Evolutionary conservation across 345 rosid species (phyloP).

Genomic region (Gynandropsis gynandra): DNA sequence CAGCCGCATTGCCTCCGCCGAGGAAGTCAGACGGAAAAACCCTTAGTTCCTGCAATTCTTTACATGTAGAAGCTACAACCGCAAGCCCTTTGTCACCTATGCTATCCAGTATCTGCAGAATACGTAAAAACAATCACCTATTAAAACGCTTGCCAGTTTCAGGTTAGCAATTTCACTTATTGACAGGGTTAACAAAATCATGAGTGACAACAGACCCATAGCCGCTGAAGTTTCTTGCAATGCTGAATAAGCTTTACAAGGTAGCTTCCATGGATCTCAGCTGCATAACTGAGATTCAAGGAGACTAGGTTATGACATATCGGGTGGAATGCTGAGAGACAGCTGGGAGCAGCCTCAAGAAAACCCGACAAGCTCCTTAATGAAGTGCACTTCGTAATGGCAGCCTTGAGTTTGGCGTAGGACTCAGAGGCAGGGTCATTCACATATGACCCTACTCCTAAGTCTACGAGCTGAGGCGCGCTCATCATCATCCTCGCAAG

Average conservation of each 20-base stretch:
- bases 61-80: conserved; percentile 69
- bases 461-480: conserved; percentile 70
- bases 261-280: conserved; percentile 55
- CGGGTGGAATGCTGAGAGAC: conserved; percentile 54
- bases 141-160: background rate
- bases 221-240: conserved; percentile 67
- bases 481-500: conserved; percentile 53
- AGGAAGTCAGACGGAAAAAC: conserved; percentile 81
- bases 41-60: conserved; percentile 77
- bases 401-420: conserved; percentile 36
- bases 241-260: conserved; percentile 52
- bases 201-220: conserved; percentile 56
- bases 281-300: conserved; percentile 84
- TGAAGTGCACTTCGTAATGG: conserved; percentile 45
- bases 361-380: conserved; percentile 84
- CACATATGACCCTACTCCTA: conserved; percentile 83
- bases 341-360: conserved; percentile 57
- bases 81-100: conserved; percentile 86
- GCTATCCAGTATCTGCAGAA: conserved; percentile 74
- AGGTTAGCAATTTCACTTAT: no score
- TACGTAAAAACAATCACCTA: background rate
- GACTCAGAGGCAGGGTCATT: conserved; percentile 59
- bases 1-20: conserved; percentile 47
- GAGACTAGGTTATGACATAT: conserved; percentile 51
- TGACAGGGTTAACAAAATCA: background rate